A percentile compares a stretch with the other conserved stretches of the same genome.
Conservation (phyloP, 352 stramenopile genomes). For the Pythium utonaiense region DNA sequence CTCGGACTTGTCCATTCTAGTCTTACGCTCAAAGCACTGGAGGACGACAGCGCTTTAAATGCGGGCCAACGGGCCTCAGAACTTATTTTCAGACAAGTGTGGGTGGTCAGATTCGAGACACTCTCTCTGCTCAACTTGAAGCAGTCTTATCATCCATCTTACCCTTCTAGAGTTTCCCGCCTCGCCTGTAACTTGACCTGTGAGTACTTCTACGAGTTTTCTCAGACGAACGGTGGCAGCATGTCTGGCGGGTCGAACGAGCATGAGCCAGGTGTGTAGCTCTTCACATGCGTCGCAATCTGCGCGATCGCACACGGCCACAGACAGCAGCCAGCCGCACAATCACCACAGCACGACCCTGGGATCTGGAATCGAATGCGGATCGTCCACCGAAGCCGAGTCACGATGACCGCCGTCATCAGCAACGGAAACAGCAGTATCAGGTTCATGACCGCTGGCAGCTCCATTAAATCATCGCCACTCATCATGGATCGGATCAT, state of each 20-base stretch:
- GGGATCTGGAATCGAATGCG: slow-evolving; percentile 42
- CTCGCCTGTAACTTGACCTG: too few relatives aligned
- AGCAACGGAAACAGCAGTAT: slow-evolving; percentile 3
- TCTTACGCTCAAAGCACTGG: too few relatives aligned
- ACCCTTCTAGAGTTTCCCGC: too few relatives aligned
- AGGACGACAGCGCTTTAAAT: too few relatives aligned
- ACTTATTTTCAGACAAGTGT: too few relatives aligned
- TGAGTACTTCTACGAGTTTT: background rate
- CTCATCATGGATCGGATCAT: background rate
- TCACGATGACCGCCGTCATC: slow-evolving; percentile 16
- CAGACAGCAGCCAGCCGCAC: slow-evolving; percentile 18
- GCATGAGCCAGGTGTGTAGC: slow-evolving; percentile 42
- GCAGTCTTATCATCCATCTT: too few relatives aligned
- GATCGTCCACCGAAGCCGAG: slow-evolving; percentile 32
- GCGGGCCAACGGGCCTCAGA: too few relatives aligned
- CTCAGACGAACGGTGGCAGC: slow-evolving; percentile 31
- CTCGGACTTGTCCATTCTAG: too few relatives aligned
- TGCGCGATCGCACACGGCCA: slow-evolving; percentile 50
- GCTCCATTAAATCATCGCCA: background rate
- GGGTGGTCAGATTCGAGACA: too few relatives aligned
- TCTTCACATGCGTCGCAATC: slow-evolving; percentile 56
- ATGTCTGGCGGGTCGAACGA: slow-evolving; percentile 29
- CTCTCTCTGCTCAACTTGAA: too few relatives aligned
- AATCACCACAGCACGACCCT: slow-evolving; percentile 29
- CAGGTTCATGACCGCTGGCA: background rate